These are phyloP conservation scores for Lachnellula cervina DNA, from an alignment of 2,329 filamentous ascomycete genomes.

Conservation along the genomic window DNA sequence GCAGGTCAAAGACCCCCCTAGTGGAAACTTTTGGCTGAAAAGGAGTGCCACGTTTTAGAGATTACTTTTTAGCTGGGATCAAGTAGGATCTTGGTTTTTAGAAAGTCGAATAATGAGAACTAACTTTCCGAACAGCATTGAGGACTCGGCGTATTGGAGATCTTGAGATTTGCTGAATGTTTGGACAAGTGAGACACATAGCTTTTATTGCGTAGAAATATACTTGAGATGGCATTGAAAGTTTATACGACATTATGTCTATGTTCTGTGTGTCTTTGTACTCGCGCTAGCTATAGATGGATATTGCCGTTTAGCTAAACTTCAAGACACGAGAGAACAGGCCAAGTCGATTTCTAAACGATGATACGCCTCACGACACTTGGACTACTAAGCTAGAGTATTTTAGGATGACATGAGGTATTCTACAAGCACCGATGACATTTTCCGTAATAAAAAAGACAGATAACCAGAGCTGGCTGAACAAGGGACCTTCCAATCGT, in stretches of 20 bases:
- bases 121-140: no score
- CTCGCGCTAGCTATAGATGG: no score
- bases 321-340: neutral
- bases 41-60: neutral
- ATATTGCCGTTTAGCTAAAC: neutral
- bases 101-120: no score
- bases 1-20: neutral
- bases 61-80: neutral
- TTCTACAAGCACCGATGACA: neutral
- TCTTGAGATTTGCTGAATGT: no score
- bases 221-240: no score
- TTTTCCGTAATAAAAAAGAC: neutral
- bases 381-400: neutral
- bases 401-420: neutral
- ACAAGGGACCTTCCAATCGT: neutral
- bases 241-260: no score
- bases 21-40: neutral
- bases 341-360: neutral
- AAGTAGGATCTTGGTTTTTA: neutral
- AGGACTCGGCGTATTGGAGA: no score
- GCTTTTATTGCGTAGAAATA: no score
- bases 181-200: no score
- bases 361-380: neutral
- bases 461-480: neutral
- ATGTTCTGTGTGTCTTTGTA: no score